Conservation (phyloP, 768 basidiomycete genomes). For the Tremella fuciformis region DNA sequence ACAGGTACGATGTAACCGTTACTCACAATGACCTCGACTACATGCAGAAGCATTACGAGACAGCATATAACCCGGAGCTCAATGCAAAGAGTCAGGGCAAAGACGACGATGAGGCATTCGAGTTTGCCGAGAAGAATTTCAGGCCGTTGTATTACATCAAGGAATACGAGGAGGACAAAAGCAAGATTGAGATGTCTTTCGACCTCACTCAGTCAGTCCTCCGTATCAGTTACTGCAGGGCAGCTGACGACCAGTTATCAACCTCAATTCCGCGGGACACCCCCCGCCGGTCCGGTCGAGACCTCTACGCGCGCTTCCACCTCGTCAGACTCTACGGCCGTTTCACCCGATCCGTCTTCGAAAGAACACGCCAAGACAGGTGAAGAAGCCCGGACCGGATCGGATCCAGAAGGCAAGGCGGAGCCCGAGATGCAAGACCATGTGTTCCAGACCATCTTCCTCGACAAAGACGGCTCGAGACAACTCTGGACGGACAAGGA, state of each 20-base stretch:
- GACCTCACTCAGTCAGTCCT: slow-evolving; percentile 7
- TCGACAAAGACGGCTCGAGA: slow-evolving; percentile 6
- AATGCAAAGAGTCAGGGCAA: slow-evolving; percentile 4
- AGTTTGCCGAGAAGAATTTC: slow-evolving; percentile 7
- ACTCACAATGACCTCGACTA: slow-evolving; percentile 2
- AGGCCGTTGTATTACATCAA: slow-evolving; percentile 11
- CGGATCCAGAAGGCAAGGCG: slow-evolving; percentile 5
- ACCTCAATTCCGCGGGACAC: slow-evolving; percentile 3
- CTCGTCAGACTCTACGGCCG: not conserved
- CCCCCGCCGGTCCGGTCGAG: not conserved
- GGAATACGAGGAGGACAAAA: slow-evolving; percentile 5
- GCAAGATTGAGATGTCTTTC: slow-evolving; percentile 10
- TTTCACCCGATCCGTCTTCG: not conserved
- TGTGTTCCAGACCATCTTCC: slow-evolving; percentile 12
- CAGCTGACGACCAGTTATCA: not conserved
- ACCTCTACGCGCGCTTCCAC: no score
- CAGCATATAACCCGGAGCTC: slow-evolving; percentile 1
- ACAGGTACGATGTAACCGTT: slow-evolving; percentile 3
- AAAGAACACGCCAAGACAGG: slow-evolving; percentile 1
- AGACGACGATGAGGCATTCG: slow-evolving; percentile 5
- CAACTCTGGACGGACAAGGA: slow-evolving; percentile 5
- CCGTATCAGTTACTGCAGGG: not conserved
- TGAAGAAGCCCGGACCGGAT: not conserved
- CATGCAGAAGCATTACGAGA: slow-evolving; percentile 10
- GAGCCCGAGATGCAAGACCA: slow-evolving; percentile 6